phyloP scores from a whole-genome alignment of 1,284 basidiomycete species.

The Pisolithus thermaeus region DNA sequence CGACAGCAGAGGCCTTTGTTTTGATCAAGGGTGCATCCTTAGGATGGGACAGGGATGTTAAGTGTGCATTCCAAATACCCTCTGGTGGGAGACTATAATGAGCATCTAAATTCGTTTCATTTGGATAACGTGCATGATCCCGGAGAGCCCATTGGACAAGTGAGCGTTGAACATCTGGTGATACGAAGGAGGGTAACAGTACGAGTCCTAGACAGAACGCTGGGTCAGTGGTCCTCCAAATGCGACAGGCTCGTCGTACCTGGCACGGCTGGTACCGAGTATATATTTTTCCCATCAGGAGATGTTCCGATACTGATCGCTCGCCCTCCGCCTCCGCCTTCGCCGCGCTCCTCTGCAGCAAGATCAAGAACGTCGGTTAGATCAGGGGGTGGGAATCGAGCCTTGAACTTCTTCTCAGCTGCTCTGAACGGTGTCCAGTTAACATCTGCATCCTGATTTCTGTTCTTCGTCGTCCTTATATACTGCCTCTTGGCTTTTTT shows the following conservation, averaged over 20 bases:
- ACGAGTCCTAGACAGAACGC: constrained; percentile 58
- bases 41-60: constrained; percentile 27
- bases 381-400: constrained; percentile 69
- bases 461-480: constrained; percentile 54
- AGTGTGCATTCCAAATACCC: constrained; percentile 68
- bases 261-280: constrained; percentile 46
- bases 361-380: constrained; percentile 64
- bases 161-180: constrained; percentile 52
- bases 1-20: constrained; percentile 27
- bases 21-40: constrained; percentile 27
- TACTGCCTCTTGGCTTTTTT: constrained; percentile 59
- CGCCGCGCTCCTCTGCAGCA: constrained; percentile 33
- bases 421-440: constrained; percentile 69
- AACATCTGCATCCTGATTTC: constrained; percentile 35
- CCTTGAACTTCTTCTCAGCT: constrained; percentile 73
- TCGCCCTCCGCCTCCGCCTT: background rate
- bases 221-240: background rate
- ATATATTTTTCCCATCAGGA: constrained; percentile 2
- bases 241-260: constrained; percentile 39
- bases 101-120: constrained; percentile 81
- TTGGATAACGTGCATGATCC: constrained; percentile 71
- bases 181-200: constrained; percentile 68
- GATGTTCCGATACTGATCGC: constrained; percentile 9
- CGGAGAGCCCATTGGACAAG: constrained; percentile 67
- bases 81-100: constrained; percentile 72